Percentiles rank a stretch among this genome's conserved stretches.
Conservation (phyloP, 129 eudicot species). For the Tagetes patula region DNA sequence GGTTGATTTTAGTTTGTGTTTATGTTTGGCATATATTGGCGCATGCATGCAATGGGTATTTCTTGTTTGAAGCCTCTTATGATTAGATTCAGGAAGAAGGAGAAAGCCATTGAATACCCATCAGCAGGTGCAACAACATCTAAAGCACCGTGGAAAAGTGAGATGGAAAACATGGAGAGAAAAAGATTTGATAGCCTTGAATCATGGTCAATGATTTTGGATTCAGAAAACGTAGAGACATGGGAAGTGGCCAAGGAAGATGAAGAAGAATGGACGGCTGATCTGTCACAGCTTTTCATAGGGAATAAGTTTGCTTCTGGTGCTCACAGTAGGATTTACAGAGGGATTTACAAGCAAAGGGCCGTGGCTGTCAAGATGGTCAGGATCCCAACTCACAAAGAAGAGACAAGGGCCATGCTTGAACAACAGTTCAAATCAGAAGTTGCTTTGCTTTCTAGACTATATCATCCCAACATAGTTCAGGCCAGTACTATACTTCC, state of each 20-base stretch:
- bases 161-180: conserved; percentile 70
- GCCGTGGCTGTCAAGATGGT: conserved; percentile 98
- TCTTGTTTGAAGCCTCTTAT: conserved; percentile 61
- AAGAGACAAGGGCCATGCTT: conserved; percentile 68
- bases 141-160: conserved; percentile 53
- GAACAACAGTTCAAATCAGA: conserved; percentile 89
- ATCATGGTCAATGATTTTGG: conserved; percentile 98
- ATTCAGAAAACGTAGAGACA: conserved; percentile 84
- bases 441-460: conserved; percentile 88
- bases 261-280: conserved; percentile 98
- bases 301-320: conserved; percentile 99
- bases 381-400: conserved; percentile 90
- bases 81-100: conserved; percentile 47
- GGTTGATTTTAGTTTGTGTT: not conserved
- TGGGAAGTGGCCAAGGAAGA: conserved; percentile 87
- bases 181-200: conserved; percentile 90
- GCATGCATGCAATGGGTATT: conserved; percentile 43
- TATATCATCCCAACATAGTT: conserved; percentile 91
- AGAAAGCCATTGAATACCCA: conserved; percentile 47
- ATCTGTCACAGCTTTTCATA: conserved; percentile 90
- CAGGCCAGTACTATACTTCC: conserved; percentile 40
- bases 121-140: conserved; percentile 37
- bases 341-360: conserved; percentile 97
- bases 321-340: conserved; percentile 89
- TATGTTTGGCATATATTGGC: not conserved